Percentiles rank a stretch among this genome's conserved stretches.
Conservation (phyloP, 768 basidiomycete genomes). For the Hypholoma sublateritium region DNA sequence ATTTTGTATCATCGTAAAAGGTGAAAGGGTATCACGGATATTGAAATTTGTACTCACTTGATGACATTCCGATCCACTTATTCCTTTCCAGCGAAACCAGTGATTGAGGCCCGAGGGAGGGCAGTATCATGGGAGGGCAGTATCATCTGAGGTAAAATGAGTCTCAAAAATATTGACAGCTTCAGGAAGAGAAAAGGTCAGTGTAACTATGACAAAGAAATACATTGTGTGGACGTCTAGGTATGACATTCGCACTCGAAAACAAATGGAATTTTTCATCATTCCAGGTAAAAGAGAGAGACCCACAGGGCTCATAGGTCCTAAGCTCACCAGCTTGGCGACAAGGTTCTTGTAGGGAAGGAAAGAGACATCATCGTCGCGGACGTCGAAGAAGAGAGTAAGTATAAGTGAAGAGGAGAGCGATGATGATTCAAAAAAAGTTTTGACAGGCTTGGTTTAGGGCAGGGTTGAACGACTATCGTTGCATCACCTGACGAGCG, state of each 20-base stretch:
- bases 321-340: no score
- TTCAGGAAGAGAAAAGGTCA: conserved; percentile 51
- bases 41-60: conserved; percentile 2
- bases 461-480: not conserved
- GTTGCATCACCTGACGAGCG: not conserved
- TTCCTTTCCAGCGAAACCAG: not conserved
- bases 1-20: conserved; percentile 53
- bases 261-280: conserved; percentile 57
- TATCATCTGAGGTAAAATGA: not conserved
- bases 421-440: not conserved
- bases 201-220: conserved; percentile 90
- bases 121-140: not conserved
- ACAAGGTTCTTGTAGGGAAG: no score
- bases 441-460: not conserved
- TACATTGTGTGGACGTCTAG: conserved; percentile 56
- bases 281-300: conserved; percentile 28
- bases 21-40: not conserved
- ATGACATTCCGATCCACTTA: not conserved
- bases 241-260: conserved; percentile 54
- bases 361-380: not conserved
- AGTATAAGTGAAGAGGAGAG: not conserved
- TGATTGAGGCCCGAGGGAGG: not conserved
- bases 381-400: not conserved
- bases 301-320: not conserved
- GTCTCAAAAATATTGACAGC: not conserved